Evolutionary conservation across 148 eudicot species (phyloP).

Genomic region (Chenopodium suecicum): DNA sequence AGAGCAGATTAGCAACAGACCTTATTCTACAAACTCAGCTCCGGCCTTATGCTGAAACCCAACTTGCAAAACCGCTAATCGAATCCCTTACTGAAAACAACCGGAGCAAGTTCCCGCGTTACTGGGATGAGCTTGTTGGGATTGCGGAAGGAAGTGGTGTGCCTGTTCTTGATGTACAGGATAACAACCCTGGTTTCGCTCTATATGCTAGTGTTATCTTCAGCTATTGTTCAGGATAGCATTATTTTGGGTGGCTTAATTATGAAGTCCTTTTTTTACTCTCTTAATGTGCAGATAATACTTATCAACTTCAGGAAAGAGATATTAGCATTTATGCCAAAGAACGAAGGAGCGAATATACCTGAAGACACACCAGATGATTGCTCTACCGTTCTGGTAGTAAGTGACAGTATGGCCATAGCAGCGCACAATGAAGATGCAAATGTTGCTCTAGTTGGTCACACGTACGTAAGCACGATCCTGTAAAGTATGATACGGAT

Average conservation of each 20-base stretch:
- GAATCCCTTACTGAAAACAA: slow-evolving; percentile 43
- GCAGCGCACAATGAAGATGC: slow-evolving; percentile 93
- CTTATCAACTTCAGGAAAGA: slow-evolving; percentile 89
- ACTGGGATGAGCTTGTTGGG: slow-evolving; percentile 84
- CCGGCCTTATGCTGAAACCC: slow-evolving; percentile 51
- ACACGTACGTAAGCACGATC: slow-evolving; percentile 67
- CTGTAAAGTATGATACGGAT: neutral
- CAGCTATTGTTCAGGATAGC: neutral
- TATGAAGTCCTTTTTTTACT: neutral
- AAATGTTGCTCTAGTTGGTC: slow-evolving; percentile 77
- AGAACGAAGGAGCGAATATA: slow-evolving; percentile 21
- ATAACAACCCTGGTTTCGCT: neutral
- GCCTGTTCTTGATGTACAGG: slow-evolving; percentile 54
- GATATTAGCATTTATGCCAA: slow-evolving; percentile 69
- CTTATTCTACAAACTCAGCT: slow-evolving; percentile 67
- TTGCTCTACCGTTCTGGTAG: slow-evolving; percentile 81
- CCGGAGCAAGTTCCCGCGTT: slow-evolving; percentile 44
- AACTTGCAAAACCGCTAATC: slow-evolving; percentile 41
- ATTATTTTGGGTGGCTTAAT: neutral
- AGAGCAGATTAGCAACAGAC: slow-evolving; percentile 67
- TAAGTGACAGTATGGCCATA: slow-evolving; percentile 56
- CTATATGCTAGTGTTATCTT: neutral
- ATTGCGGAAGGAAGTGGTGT: slow-evolving; percentile 70
- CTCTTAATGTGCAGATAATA: slow-evolving; percentile 45
- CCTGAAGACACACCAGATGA: slow-evolving; percentile 53